Conservation (phyloP, 164 flowering plant genomes). For the Dillenia suffruticosa region DNA sequence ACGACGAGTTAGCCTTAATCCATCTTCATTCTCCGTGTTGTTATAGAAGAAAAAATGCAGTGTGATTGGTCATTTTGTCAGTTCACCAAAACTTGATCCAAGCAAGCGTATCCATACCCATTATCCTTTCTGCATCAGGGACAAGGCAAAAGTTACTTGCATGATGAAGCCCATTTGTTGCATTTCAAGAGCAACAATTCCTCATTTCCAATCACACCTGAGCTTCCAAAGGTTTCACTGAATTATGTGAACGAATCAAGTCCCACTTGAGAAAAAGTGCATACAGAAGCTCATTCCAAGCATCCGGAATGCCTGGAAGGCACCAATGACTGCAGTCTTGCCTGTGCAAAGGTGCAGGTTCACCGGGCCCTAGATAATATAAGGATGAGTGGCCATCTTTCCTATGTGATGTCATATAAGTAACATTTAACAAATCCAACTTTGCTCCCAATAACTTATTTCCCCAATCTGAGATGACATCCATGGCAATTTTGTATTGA, state of each 20-base stretch:
- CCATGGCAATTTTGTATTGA: conserved; percentile 24
- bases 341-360: conserved; percentile 44
- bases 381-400: conserved; percentile 71
- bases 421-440: conserved; percentile 48
- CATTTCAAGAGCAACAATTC: too few species aligned
- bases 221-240: conserved; percentile 11
- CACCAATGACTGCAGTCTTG: conserved; percentile 95
- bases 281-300: conserved; percentile 81
- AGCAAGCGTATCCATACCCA: too few species aligned
- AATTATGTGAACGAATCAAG: conserved; percentile 5
- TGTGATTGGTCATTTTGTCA: too few species aligned
- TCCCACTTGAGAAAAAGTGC: conserved; percentile 54
- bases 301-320: conserved; percentile 77
- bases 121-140: too few species aligned
- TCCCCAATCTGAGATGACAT: conserved; percentile 28
- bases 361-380: conserved; percentile 39
- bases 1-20: too few species aligned
- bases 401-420: conserved; percentile 47
- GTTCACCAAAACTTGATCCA: too few species aligned
- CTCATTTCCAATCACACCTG: conserved; percentile 4
- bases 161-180: too few species aligned
- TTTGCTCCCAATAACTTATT: conserved; percentile 17
- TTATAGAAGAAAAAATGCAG: too few species aligned
- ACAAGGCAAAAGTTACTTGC: too few species aligned
- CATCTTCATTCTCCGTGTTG: too few species aligned